Evolutionary conservation across 257 asterid species (phyloP).

Genomic region (Linaria vulgaris): DNA sequence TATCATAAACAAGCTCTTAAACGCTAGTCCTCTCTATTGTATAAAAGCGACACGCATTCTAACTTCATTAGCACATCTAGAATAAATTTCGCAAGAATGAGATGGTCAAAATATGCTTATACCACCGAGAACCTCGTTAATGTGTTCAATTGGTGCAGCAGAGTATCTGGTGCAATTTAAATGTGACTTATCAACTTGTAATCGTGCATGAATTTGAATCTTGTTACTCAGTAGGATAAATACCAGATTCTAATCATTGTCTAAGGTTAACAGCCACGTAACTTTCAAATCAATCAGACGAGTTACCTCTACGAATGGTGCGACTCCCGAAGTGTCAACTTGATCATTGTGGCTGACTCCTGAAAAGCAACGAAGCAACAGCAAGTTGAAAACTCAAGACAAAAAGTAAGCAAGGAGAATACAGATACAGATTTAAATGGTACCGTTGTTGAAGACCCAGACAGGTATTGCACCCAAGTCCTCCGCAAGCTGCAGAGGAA

Average conservation of each 20-base stretch:
- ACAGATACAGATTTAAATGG: slow-evolving; percentile 10
- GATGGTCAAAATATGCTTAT: background rate
- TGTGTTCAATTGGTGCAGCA: background rate
- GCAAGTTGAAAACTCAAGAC: slow-evolving; percentile 9
- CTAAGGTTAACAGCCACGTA: background rate
- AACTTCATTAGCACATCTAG: slow-evolving; percentile 11
- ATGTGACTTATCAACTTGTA: background rate
- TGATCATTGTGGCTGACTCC: slow-evolving; percentile 92
- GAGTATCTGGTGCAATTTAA: background rate
- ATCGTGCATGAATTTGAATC: background rate
- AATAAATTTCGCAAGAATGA: slow-evolving; percentile 1
- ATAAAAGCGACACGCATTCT: background rate
- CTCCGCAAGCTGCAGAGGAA: slow-evolving; percentile 80
- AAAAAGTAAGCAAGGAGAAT: background rate
- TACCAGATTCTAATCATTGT: background rate
- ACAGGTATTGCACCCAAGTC: slow-evolving; percentile 84
- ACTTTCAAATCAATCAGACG: background rate
- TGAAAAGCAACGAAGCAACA: slow-evolving; percentile 31
- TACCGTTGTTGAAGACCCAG: slow-evolving; percentile 99
- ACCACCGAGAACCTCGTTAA: background rate
- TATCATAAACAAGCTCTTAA: background rate
- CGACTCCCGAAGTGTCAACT: slow-evolving; percentile 65
- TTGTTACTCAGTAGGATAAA: background rate
- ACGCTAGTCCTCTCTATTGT: no score
- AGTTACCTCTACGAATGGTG: slow-evolving; percentile 74